A percentile compares a stretch with the other conserved stretches of the same genome.
Conservation (phyloP, 805 yeast genomes). For the Saturnispora mendoncae region DNA sequence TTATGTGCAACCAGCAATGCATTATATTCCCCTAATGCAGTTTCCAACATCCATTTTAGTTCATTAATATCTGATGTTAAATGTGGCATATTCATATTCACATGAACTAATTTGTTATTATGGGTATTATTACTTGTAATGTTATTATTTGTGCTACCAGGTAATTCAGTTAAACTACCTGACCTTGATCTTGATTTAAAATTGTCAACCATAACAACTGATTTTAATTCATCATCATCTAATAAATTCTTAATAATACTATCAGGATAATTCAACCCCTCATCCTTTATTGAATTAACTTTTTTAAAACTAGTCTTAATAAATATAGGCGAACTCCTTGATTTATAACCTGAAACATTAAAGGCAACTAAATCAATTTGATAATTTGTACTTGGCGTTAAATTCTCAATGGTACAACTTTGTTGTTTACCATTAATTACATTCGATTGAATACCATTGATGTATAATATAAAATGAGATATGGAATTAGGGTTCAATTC, state of each 20-base stretch:
- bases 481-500: conserved; percentile 19
- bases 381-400: conserved; percentile 31
- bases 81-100: conserved; percentile 22
- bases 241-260: conserved; percentile 29
- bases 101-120: conserved; percentile 5
- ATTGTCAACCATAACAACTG: conserved; percentile 23
- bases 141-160: too few relatives aligned
- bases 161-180: neutral
- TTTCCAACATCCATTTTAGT: conserved; percentile 33
- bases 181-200: conserved; percentile 20
- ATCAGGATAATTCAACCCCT: conserved; percentile 32
- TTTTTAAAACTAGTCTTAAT: conserved; percentile 28
- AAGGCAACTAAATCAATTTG: conserved; percentile 37
- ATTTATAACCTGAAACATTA: conserved; percentile 32
- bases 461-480: conserved; percentile 30
- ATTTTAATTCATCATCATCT: conserved; percentile 27
- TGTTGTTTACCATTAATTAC: conserved; percentile 29
- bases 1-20: conserved; percentile 28
- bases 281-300: conserved; percentile 12
- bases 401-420: conserved; percentile 28
- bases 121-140: conserved; percentile 3
- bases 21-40: conserved; percentile 35
- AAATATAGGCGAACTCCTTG: conserved; percentile 34
- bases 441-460: conserved; percentile 33
- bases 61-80: conserved; percentile 35